phyloP scores from a whole-genome alignment of 306 rosid genomes.

The Dalbergia cochinchinensis region DNA sequence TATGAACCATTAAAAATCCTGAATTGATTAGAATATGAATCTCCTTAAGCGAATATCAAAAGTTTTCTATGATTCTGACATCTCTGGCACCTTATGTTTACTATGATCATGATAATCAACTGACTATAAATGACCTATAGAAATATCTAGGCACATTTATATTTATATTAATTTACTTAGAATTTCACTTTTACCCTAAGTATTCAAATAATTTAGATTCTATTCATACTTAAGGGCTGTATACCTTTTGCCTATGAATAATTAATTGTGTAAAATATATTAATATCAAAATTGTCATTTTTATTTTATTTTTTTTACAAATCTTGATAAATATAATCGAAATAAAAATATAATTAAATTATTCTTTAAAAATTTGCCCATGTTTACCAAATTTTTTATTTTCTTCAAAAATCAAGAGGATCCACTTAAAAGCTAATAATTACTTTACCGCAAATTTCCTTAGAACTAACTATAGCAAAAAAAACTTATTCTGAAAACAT shows the following conservation, averaged over 20 bases:
- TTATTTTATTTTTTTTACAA: too few species aligned
- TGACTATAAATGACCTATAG: conserved; percentile 6
- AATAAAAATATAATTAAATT: too few species aligned
- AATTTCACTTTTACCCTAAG: not conserved
- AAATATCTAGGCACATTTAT: not conserved
- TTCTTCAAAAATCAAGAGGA: too few species aligned
- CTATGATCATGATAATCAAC: not conserved
- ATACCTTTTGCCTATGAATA: not conserved
- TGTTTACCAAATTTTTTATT: too few species aligned
- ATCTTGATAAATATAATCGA: too few species aligned
- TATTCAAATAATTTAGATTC: too few species aligned
- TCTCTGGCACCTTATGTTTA: conserved; percentile 33
- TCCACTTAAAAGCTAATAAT: not conserved
- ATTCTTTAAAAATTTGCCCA: too few species aligned
- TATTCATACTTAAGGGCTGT: too few species aligned
- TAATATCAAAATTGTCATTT: not conserved
- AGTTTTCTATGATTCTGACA: conserved; percentile 47
- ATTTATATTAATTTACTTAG: not conserved
- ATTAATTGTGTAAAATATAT: not conserved
- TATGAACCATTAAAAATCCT: conserved; percentile 4
- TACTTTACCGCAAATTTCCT: not conserved
- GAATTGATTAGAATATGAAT: conserved; percentile 39
- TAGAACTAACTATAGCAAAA: not conserved
- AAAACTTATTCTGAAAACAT: too few species aligned
- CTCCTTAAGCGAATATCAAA: conserved; percentile 41